Conservation (phyloP, 1,284 basidiomycete genomes). For the Clitocybe nebularis region DNA sequence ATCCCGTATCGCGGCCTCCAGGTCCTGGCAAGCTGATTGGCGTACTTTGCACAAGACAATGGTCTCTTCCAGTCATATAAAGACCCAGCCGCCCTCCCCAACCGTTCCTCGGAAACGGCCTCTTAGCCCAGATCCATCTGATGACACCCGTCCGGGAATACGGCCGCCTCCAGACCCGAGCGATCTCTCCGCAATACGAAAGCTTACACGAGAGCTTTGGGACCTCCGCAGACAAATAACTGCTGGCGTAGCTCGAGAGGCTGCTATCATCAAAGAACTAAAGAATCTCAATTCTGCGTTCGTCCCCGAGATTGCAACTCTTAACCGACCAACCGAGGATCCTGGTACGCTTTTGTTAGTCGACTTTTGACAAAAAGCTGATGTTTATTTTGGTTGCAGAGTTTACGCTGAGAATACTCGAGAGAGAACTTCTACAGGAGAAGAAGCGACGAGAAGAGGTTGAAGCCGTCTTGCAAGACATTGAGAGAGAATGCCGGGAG, state of each 20-base stretch:
- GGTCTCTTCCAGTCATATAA: background rate
- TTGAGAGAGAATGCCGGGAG: constrained; percentile 34
- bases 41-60: too few relatives aligned
- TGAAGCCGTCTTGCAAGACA: constrained; percentile 33
- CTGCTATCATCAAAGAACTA: constrained; percentile 26
- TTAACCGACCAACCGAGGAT: constrained; percentile 8
- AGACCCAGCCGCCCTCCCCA: background rate
- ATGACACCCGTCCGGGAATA: background rate
- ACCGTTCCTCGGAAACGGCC: constrained; percentile 12
- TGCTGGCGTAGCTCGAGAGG: constrained; percentile 28
- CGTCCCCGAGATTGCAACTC: constrained; percentile 6
- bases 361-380: background rate
- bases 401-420: constrained; percentile 15
- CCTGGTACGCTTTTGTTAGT: constrained; percentile 6
- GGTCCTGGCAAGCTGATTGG: too few relatives aligned
- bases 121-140: constrained; percentile 6
- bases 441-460: constrained; percentile 26
- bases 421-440: constrained; percentile 23
- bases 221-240: constrained; percentile 31
- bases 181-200: constrained; percentile 12
- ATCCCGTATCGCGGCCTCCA: background rate
- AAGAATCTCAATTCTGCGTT: constrained; percentile 16
- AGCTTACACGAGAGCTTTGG: constrained; percentile 30
- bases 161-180: constrained; percentile 6
- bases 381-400: constrained; percentile 14